phyloP scores from a whole-genome alignment of 2,329 filamentous ascomycete species.

The Simplicillium sp. region DNA sequence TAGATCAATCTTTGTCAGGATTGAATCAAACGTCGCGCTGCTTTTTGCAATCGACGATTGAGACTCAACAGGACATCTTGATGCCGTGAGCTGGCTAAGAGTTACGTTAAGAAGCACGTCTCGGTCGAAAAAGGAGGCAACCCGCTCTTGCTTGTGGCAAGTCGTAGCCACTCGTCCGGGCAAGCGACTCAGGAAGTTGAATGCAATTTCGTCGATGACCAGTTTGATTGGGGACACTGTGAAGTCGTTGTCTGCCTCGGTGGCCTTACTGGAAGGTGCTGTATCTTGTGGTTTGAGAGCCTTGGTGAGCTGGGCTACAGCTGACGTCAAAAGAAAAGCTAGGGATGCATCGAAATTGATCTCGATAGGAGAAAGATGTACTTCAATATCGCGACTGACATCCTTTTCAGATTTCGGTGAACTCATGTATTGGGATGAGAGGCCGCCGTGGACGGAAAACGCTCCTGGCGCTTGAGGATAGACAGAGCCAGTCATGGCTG shows the following conservation, averaged over 20 bases:
- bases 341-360: constrained; percentile 47
- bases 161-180: constrained; percentile 41
- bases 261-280: constrained; percentile 3
- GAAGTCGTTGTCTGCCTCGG: constrained; percentile 15
- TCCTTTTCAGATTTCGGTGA: constrained; percentile 3
- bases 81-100: constrained; percentile 32
- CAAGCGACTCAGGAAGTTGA: constrained; percentile 47
- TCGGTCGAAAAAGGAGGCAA: constrained; percentile 28
- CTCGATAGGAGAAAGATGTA: constrained; percentile 40
- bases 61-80: constrained; percentile 13
- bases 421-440: neutral
- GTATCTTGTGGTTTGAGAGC: constrained; percentile 23
- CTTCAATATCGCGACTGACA: constrained; percentile 31
- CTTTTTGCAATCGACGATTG: neutral
- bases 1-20: constrained; percentile 32
- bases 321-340: constrained; percentile 43
- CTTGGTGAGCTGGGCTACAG: constrained; percentile 38
- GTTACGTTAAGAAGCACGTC: constrained; percentile 44
- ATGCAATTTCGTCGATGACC: constrained; percentile 36
- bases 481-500: constrained; percentile 24
- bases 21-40: neutral
- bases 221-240: constrained; percentile 25
- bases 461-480: constrained; percentile 50
- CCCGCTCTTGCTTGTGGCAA: constrained; percentile 32
- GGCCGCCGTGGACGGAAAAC: constrained; percentile 39